Percentiles rank a stretch among this genome's conserved stretches.
Conservation (phyloP, 345 rosid genomes). For the Abelmoschus esculentus region DNA sequence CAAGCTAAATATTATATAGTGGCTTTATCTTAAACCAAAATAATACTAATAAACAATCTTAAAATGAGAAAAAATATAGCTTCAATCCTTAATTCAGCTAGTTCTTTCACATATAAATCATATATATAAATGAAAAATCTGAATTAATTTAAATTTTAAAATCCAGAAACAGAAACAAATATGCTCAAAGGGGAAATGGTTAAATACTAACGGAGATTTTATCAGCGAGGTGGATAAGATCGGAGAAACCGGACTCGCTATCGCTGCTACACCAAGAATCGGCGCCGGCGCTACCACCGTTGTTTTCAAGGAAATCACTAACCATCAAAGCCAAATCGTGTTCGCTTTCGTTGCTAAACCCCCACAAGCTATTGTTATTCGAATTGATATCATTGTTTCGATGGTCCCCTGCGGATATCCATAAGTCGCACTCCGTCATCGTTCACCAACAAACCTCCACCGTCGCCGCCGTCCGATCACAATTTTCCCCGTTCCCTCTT, state of each 20-base stretch:
- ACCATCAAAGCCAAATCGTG: conserved; percentile 84
- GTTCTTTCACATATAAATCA: background rate
- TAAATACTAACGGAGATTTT: conserved; percentile 51
- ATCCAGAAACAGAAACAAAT: background rate
- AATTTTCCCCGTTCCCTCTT: conserved; percentile 7
- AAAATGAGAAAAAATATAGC: too few species aligned
- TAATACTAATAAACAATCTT: too few species aligned
- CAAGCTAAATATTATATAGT: background rate
- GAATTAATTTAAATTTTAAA: background rate
- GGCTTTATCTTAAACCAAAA: background rate
- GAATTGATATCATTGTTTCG: background rate
- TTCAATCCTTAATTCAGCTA: background rate
- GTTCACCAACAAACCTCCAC: background rate
- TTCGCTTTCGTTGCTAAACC: conserved; percentile 80
- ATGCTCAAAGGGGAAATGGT: background rate
- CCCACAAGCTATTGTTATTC: conserved; percentile 25
- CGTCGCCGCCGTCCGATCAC: conserved; percentile 7
- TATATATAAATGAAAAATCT: background rate
- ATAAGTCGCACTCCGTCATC: conserved; percentile 55
- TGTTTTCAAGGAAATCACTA: conserved; percentile 66
- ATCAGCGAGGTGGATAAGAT: conserved; percentile 65
- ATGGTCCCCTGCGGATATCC: conserved; percentile 34
- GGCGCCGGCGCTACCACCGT: conserved; percentile 46
- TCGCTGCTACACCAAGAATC: conserved; percentile 83
- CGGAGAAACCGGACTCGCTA: conserved; percentile 68